A percentile compares a stretch with the other conserved stretches of the same genome.
These are phyloP conservation scores for Penicillium odoratum DNA, from an alignment of 495 filamentous ascomycete genomes.

Conservation along the genomic window DNA sequence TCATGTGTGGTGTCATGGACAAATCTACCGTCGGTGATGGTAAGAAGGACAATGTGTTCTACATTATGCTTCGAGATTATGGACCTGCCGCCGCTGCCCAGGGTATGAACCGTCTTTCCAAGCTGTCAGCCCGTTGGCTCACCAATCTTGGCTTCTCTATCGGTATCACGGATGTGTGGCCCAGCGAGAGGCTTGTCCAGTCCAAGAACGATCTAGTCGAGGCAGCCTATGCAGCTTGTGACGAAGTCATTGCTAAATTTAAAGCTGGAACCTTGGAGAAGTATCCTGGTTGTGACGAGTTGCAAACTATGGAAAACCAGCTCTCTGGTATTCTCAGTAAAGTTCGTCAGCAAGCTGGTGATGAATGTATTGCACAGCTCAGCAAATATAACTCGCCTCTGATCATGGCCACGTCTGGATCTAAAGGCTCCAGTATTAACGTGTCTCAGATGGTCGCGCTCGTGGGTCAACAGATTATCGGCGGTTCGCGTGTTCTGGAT, in stretches of 20 bases:
- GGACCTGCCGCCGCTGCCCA: slow-evolving; percentile 84
- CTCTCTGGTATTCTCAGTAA: slow-evolving; percentile 89
- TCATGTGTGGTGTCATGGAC: slow-evolving; percentile 99
- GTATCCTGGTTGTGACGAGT: slow-evolving; percentile 82
- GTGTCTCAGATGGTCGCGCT: slow-evolving; percentile 98
- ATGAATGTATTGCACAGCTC: slow-evolving; percentile 85
- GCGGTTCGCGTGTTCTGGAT: slow-evolving; percentile 87
- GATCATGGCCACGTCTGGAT: slow-evolving; percentile 96
- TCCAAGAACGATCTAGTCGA: slow-evolving; percentile 75
- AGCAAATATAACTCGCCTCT: slow-evolving; percentile 90
- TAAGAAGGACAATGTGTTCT: slow-evolving; percentile 97
- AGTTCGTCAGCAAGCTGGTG: slow-evolving; percentile 86
- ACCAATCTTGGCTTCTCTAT: slow-evolving; percentile 94
- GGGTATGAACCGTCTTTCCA: slow-evolving; percentile 93
- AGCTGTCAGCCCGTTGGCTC: slow-evolving; percentile 84
- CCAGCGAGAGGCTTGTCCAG: slow-evolving; percentile 62
- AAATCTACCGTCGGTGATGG: slow-evolving; percentile 93
- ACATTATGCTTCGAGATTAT: slow-evolving; percentile 91
- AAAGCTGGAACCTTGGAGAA: slow-evolving; percentile 76
- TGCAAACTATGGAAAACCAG: slow-evolving; percentile 86
- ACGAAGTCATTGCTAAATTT: slow-evolving; percentile 80
- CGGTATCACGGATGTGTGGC: slow-evolving; percentile 91
- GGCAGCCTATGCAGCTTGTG: slow-evolving; percentile 76
- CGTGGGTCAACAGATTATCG: slow-evolving; percentile 97
- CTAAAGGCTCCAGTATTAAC: slow-evolving; percentile 95